These are phyloP conservation scores for Isatis tinctoria DNA, from an alignment of 345 rosid species.

Conservation along the genomic window DNA sequence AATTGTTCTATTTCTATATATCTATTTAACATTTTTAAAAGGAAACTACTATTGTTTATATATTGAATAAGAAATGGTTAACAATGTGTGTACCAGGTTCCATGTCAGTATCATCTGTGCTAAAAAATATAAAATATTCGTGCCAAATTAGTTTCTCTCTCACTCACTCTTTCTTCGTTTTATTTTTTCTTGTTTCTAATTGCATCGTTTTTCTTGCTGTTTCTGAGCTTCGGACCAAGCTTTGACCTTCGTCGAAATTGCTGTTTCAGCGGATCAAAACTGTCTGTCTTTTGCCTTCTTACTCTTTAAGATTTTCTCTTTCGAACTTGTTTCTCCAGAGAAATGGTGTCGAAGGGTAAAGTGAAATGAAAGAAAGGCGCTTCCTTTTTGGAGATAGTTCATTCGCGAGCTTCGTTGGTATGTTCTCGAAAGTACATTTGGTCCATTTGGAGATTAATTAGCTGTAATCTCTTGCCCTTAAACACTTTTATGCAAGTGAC, in stretches of 20 bases:
- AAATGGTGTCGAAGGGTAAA: neutral
- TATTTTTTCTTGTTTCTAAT: neutral
- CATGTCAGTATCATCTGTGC: conserved; percentile 15
- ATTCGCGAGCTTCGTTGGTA: conserved; percentile 24
- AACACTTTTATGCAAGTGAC: conserved; percentile 14
- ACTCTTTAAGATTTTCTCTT: neutral
- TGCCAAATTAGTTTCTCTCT: neutral
- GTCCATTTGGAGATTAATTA: conserved; percentile 9
- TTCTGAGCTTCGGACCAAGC: conserved; percentile 24
- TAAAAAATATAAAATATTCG: neutral
- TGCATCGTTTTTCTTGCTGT: conserved; percentile 14
- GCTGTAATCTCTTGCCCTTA: conserved; percentile 20
- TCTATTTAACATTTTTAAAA: neutral
- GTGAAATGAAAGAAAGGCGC: conserved; percentile 2
- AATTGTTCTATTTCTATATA: neutral
- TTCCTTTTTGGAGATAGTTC: conserved; percentile 11
- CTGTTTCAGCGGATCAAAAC: conserved; percentile 23
- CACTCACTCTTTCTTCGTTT: neutral
- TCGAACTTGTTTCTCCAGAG: neutral
- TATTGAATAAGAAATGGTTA: neutral
- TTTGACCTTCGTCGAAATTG: conserved; percentile 24
- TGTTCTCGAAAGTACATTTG: conserved; percentile 16
- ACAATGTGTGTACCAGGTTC: conserved; percentile 24
- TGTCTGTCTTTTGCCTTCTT: conserved; percentile 6
- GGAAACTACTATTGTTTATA: neutral